Base-by-base conservation (phyloP, 441 rosid species). In the Populus trichocarpa region DNA sequence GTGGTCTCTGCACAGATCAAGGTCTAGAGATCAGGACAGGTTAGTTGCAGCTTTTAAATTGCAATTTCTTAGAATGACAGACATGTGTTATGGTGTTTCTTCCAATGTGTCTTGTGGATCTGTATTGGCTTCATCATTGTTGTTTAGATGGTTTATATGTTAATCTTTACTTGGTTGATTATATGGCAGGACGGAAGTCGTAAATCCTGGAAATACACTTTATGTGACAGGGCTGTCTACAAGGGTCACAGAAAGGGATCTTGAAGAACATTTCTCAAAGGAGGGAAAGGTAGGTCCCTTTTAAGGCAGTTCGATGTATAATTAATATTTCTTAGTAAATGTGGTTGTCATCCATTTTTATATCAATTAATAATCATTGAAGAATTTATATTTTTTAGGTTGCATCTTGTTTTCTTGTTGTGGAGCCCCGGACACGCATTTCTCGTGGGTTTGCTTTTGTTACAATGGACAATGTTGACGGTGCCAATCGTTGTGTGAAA, bases 391-490 rank as follows among this genome's bases (percentile, higher is more conserved):
- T 64, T 50, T 72, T 78, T 46, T 67, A 94, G 99, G 99, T 96
- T 74, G 87, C 90, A 18, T 92, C 97, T 0, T 92, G 98, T 82
- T 92, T 92, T 83, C 98, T 96, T 73, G 99, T 96, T 2, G 86
- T 91, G 84, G 99, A 96, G 84, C 99, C 99, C 33, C 97, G 97
- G 8, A 92, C 97, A 4, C 91, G 92, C 33, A 90, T 91, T 70
- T 96, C 99, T 81, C 98, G 97, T 36, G 99, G 98, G 71, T 96
- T 96, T 86, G 99, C 96, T 71, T 96, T 96, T 84, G 88, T 96
- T 75, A 91, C 97, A 2, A 96, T 96, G 99, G 96, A 91, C 72
- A 69, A 0, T 65, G 75, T 84, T 74, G 96, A 96, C 28, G 99
- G 87, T 85, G 99, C 99, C 72, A 87, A 89, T 67, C 97, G 97